These are phyloP conservation scores for Trichoderma atroviride DNA, from an alignment of 2,329 filamentous ascomycete genomes.

Conservation along the genomic window DNA sequence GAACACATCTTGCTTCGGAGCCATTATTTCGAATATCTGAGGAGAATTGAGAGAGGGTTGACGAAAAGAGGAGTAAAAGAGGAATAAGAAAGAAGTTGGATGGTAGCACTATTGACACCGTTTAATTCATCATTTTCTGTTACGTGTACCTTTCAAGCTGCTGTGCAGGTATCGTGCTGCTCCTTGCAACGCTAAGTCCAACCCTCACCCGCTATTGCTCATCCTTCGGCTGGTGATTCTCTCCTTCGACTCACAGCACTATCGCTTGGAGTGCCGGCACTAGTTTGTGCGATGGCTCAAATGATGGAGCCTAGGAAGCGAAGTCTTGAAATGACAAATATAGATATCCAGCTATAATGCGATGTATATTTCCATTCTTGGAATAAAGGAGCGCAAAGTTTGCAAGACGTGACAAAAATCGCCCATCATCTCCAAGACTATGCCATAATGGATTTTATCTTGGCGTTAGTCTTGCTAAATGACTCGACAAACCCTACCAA, in stretches of 20 bases:
- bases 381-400: background rate
- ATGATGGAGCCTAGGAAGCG: background rate
- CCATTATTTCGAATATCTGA: background rate
- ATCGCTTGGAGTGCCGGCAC: background rate
- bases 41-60: background rate
- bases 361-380: background rate
- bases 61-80: background rate
- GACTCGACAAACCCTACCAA: background rate
- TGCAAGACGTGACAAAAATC: background rate
- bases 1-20: conserved; percentile 13
- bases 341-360: background rate
- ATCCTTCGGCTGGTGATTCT: background rate
- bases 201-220: background rate
- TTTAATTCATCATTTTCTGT: background rate
- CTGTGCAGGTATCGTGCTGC: background rate
- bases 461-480: background rate
- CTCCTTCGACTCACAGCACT: background rate
- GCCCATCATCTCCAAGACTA: background rate
- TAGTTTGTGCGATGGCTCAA: background rate
- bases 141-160: background rate
- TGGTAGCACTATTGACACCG: background rate
- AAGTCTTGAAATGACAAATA: background rate
- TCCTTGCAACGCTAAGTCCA: background rate
- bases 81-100: background rate
- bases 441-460: background rate